Evolutionary conservation across 768 basidiomycete genomes (phyloP).

Genomic region (Lentinula raphanica): DNA sequence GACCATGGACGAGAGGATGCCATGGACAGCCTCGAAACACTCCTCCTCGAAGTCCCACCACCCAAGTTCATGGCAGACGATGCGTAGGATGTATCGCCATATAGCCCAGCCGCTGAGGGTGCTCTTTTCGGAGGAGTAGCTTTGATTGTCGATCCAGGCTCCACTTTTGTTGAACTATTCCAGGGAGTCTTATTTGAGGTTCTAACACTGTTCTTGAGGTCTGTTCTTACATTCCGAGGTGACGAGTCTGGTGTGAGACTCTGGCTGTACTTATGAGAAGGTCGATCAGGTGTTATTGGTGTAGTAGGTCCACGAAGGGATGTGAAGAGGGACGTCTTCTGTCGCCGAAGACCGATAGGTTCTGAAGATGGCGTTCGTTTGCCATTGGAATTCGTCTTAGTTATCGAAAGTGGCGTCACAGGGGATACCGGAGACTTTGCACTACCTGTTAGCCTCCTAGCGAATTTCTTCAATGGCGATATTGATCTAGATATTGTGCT

Average conservation of each 20-base stretch:
- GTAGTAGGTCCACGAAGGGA: slow-evolving; percentile 39
- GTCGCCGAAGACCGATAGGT: slow-evolving; percentile 44
- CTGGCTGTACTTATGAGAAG: slow-evolving; percentile 62
- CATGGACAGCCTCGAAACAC: slow-evolving; percentile 70
- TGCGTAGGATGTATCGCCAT: slow-evolving; percentile 31
- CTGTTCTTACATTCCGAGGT: slow-evolving; percentile 37
- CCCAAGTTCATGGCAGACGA: slow-evolving; percentile 37
- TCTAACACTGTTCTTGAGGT: slow-evolving; percentile 34
- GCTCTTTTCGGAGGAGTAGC: slow-evolving; percentile 46
- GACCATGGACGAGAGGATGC: slow-evolving; percentile 79
- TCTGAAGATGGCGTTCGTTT: slow-evolving; percentile 49
- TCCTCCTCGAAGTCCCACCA: slow-evolving; percentile 48
- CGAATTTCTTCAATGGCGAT: slow-evolving; percentile 76
- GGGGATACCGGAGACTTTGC: slow-evolving; percentile 30
- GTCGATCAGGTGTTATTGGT: slow-evolving; percentile 52
- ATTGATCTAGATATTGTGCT: slow-evolving; percentile 69
- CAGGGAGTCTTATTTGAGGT: slow-evolving; percentile 31
- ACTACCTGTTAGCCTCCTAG: slow-evolving; percentile 58
- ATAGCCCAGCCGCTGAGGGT: slow-evolving; percentile 40
- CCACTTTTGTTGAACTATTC: slow-evolving; percentile 81
- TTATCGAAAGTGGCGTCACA: slow-evolving; percentile 43
- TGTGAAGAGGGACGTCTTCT: slow-evolving; percentile 60
- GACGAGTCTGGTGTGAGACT: slow-evolving; percentile 71
- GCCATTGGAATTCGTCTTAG: slow-evolving; percentile 28
- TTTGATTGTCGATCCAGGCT: slow-evolving; percentile 46